Base-by-base conservation (phyloP, 164 flowering plant genomes). In the Berberis thunbergii region DNA sequence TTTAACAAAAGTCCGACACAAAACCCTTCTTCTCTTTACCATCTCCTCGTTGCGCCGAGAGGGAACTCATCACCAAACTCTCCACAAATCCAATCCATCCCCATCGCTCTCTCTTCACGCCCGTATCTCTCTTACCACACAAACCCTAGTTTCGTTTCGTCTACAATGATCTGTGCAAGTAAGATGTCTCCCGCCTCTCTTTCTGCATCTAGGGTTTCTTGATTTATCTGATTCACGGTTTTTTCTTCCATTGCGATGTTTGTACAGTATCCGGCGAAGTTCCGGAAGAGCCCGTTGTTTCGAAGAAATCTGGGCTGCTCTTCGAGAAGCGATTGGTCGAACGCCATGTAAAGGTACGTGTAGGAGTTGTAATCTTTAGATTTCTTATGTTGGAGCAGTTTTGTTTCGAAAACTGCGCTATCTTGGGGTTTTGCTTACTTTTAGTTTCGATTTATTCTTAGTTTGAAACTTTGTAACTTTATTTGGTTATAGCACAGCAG, bases 201-300 rank as follows among this genome's bases (percentile, higher is more conserved):
- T 44, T 63, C 49, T 40, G 4, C 38, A 39, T 61, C 43, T 62
- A 50, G 57, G 63, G 57, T 58, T 53, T 67, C 62, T 41, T 13
- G 9, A 7, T 40, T 5, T 40, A 26, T 53, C 63, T 45, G 64
- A 64, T 68, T 42, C n/a, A 1, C 50, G 64, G 71, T 43, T 64
- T 41, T 59, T 61, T 41, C 40, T 50, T 10, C 61, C 13, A 59
- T 62, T 46, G 64, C 53, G 45, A 60, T 42, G 57, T n/a, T 58
- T 49, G 13, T 74, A 55, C 74, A 95, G 99, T 95, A n/a, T 95
- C 98, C 77, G 98, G 98, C 62, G 94, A 86, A 71, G 85, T 85
- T 67, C 97, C 99, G 84, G 97, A 85, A 72, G 99, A 95, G 68
- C 96, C 99, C 2, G 97, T 88, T 4, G 86, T 91, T 59, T 89